Conservation (phyloP, 129 eudicot genomes). For the Chrysanthemum makinoi region DNA sequence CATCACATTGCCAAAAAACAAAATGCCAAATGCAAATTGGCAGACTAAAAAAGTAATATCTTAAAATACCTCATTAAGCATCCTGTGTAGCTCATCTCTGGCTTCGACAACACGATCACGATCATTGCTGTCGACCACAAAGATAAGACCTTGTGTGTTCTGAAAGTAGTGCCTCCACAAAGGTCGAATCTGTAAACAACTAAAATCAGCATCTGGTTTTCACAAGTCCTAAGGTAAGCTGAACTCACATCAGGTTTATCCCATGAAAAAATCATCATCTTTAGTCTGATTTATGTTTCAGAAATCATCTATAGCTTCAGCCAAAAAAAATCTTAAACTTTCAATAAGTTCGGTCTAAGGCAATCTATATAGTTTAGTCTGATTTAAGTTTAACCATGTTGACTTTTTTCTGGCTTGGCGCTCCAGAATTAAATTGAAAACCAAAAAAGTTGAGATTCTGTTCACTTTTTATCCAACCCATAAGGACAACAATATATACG, state of each 20-base stretch:
- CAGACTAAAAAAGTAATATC: not conserved
- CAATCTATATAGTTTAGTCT: too few species aligned
- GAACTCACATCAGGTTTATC: not conserved
- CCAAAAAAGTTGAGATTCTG: too few species aligned
- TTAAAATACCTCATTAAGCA: constrained; percentile 54
- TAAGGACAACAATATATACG: too few species aligned
- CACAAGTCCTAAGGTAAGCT: not conserved
- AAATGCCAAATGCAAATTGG: not conserved
- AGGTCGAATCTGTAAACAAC: constrained; percentile 40
- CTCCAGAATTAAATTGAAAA: too few species aligned
- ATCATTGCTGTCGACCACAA: constrained; percentile 60
- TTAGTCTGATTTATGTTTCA: not conserved
- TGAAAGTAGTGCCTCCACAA: constrained; percentile 67
- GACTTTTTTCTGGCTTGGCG: too few species aligned
- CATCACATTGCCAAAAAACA: not conserved
- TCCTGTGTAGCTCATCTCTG: constrained; percentile 60
- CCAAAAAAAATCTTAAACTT: too few species aligned
- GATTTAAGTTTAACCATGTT: too few species aligned
- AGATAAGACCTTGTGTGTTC: constrained; percentile 61
- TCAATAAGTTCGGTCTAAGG: too few species aligned
- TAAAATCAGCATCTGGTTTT: not conserved
- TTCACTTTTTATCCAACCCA: too few species aligned
- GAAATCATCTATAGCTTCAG: too few species aligned
- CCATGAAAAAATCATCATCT: not conserved
- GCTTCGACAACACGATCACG: constrained; percentile 57